phyloP scores from a whole-genome alignment of 805 yeast genomes.

The Ogataea kodamae region DNA sequence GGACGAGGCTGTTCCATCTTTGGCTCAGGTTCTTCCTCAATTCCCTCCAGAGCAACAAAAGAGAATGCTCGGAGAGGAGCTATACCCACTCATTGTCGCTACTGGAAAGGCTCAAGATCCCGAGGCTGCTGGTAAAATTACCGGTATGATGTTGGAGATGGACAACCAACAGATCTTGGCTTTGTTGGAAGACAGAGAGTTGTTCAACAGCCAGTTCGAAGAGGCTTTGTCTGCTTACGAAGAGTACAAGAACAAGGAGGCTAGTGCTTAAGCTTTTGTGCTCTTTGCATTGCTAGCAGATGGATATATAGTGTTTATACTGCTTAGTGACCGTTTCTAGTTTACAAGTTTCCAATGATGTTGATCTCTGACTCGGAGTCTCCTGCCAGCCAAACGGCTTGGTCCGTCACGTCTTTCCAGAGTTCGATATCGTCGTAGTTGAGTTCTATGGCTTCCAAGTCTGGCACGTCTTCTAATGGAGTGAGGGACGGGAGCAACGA shows the following conservation, averaged over 20 bases:
- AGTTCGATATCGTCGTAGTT: slow-evolving; percentile 48
- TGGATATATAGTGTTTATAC: slow-evolving; percentile 4
- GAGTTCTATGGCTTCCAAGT: slow-evolving; percentile 32
- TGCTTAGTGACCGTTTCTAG: slow-evolving; percentile 7
- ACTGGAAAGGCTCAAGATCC: slow-evolving; percentile 84
- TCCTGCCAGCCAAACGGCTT: slow-evolving; percentile 68
- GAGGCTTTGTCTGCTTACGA: slow-evolving; percentile 95
- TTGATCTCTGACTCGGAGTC: slow-evolving; percentile 40
- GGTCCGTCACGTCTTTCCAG: slow-evolving; percentile 76
- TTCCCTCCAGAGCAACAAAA: slow-evolving; percentile 89
- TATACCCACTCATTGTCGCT: slow-evolving; percentile 87
- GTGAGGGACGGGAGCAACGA: slow-evolving; percentile 31
- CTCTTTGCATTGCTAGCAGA: slow-evolving; percentile 11
- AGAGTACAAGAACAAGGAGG: slow-evolving; percentile 66
- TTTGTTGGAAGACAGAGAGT: slow-evolving; percentile 83
- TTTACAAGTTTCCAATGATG: slow-evolving; percentile 13
- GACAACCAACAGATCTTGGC: slow-evolving; percentile 87
- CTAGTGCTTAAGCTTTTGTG: slow-evolving; percentile 14
- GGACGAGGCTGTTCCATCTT: slow-evolving; percentile 34
- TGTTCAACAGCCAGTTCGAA: slow-evolving; percentile 84
- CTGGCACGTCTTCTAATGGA: slow-evolving; percentile 34
- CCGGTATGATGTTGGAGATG: slow-evolving; percentile 97
- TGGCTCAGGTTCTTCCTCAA: slow-evolving; percentile 60
- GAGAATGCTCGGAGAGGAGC: slow-evolving; percentile 96
- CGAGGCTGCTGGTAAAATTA: slow-evolving; percentile 96